Conservation (phyloP, 2,329 filamentous ascomycete genomes). For the Sporothrix mexicana region DNA sequence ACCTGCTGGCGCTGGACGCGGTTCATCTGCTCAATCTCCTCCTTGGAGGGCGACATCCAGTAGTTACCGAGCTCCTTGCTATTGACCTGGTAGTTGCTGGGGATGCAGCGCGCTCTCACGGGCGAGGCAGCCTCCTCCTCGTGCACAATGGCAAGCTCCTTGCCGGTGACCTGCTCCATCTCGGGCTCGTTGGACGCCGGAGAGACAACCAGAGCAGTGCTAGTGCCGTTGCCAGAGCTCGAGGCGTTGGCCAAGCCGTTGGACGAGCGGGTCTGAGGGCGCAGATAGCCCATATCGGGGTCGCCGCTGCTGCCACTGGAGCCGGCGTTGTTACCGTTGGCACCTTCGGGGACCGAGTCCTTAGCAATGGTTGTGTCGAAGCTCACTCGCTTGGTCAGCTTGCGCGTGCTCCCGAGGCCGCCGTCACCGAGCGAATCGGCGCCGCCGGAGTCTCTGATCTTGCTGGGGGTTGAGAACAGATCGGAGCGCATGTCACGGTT, state of each 20-base stretch:
- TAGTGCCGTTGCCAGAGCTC: conserved; percentile 37
- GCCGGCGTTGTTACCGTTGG: conserved; percentile 20
- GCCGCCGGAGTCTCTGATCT: conserved; percentile 50
- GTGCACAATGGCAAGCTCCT: conserved; percentile 78
- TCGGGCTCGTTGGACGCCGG: conserved; percentile 51
- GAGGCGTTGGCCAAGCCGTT: conserved; percentile 53
- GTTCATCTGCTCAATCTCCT: conserved; percentile 79
- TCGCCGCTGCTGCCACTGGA: conserved; percentile 51
- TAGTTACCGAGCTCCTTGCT: conserved; percentile 67
- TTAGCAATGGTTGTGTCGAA: conserved; percentile 73
- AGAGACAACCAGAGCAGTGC: conserved; percentile 11
- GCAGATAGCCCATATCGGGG: conserved; percentile 65
- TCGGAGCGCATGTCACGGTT: conserved; percentile 83
- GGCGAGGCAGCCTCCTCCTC: conserved; percentile 65
- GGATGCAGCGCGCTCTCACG: conserved; percentile 40
- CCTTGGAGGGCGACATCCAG: conserved; percentile 80
- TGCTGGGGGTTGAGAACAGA: conserved; percentile 66
- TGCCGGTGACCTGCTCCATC: conserved; percentile 74
- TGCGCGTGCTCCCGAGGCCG: conserved; percentile 51
- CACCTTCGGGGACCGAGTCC: conserved; percentile 43
- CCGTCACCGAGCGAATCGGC: conserved; percentile 35
- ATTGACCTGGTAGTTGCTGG: conserved; percentile 43
- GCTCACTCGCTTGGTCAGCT: conserved; percentile 84
- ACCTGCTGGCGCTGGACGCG: conserved; percentile 78
- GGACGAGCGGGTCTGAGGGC: conserved; percentile 54